Base-by-base conservation (phyloP, 2,329 filamentous ascomycete species). In the Graphilbum fragrans region DNA sequence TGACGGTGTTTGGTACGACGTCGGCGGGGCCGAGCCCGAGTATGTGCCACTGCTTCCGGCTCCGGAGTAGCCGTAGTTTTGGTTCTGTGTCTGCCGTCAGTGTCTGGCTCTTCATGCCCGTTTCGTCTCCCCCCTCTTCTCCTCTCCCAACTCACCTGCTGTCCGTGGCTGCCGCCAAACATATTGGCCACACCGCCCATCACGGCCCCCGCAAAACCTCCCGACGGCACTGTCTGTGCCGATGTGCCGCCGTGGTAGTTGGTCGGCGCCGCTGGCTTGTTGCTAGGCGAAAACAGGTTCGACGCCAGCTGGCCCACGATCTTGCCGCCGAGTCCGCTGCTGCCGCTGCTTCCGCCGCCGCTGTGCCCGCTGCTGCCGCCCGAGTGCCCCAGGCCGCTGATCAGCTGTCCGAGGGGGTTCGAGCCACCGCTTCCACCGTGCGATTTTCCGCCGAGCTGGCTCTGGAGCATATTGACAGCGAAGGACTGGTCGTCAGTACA, bases 61-160 rank as follows among this genome's bases (percentile, higher is more conserved):
- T 51, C 72, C 72, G 19, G 74, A 75, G 56, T 82, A 82, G 25
- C 77, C 80, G 54, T 73, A 85, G 53, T 70, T 73, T 48, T 76
- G 68, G 45, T 63, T 62, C 64, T 72, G n/a, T n/a, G 47, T 22
- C 33, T 45, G 2, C 33, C 7, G 25, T 29, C 21, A 32, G 29
- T 16, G 25, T n/a, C n/a, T n/a, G 10, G 14, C 14, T 40, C 32
- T 23, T 23, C 23, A 19, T 19, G 36, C 31, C 18, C 3, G 17
- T 10, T 20, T 8, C 19, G 11, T 14, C 4, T 22, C 19, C 16
- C 33, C 14, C 17, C 5, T 22, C 16, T 4, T 20, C 6, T 32
- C 5, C n/a, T n/a, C 16, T 20, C 23, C 10, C 32, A 38, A 52
- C 64, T 40, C 59, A 66, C 65, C 42, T 60, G 61, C 34, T 59